A percentile compares a stretch with the other conserved stretches of the same genome.
Evolutionary conservation across 768 basidiomycete species (phyloP).

Genomic region (Clitopilus passeckerianus): DNA sequence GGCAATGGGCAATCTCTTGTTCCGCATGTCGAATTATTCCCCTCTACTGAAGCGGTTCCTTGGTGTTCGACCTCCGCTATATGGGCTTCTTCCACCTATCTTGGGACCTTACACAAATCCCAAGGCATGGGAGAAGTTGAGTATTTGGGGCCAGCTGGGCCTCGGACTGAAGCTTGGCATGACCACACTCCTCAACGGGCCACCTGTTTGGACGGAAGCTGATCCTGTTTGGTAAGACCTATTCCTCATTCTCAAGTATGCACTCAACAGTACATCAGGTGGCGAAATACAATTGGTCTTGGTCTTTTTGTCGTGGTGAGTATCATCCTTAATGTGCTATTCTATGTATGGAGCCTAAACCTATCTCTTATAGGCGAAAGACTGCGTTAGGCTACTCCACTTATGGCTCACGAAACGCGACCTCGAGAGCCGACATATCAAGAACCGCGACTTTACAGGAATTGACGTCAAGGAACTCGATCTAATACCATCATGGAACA

Average conservation of each 20-base stretch:
- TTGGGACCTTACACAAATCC: constrained; percentile 8
- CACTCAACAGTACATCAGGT: constrained; percentile 22
- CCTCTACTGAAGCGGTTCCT: constrained; percentile 33
- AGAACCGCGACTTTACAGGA: constrained; percentile 66
- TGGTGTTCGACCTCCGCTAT: constrained; percentile 22
- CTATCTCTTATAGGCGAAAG: constrained; percentile 50
- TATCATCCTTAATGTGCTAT: background rate
- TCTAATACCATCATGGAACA: constrained; percentile 35
- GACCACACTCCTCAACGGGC: constrained; percentile 49
- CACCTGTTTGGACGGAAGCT: constrained; percentile 55
- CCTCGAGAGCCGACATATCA: constrained; percentile 61
- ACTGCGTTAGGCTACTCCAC: constrained; percentile 62
- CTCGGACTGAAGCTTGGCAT: constrained; percentile 31
- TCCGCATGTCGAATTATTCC: constrained; percentile 46
- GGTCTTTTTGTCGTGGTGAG: constrained; percentile 64
- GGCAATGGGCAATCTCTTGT: constrained; percentile 57
- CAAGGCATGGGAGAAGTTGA: constrained; percentile 16
- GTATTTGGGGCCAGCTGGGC: constrained; percentile 19
- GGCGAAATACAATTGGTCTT: constrained; percentile 67
- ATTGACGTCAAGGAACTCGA: constrained; percentile 67
- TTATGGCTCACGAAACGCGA: constrained; percentile 70
- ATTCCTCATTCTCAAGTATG: constrained; percentile 1
- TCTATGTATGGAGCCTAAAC: background rate
- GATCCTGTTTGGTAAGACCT: constrained; percentile 66
- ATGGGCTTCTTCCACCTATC: constrained; percentile 8